A percentile compares a stretch with the other conserved stretches of the same genome.
Evolutionary conservation across 345 rosid species (phyloP).

Genomic region (Acer campestre): DNA sequence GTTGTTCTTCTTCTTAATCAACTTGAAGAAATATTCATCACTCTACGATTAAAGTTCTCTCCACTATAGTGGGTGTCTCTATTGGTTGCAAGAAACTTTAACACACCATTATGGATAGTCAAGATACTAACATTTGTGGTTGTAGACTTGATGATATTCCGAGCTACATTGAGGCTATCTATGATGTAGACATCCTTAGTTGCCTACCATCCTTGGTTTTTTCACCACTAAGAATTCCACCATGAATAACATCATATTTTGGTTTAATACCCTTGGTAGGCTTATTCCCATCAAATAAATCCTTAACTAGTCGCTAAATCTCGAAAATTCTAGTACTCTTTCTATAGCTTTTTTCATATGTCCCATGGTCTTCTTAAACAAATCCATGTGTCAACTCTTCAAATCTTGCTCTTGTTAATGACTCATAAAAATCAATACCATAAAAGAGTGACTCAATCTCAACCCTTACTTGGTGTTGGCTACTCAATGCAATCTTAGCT

Average conservation of each 20-base stretch:
- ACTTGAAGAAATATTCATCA: slow-evolving; percentile 56
- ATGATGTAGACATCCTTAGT: too few relatives aligned
- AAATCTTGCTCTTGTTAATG: slow-evolving; percentile 52
- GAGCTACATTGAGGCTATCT: too few relatives aligned
- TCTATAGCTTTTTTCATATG: slow-evolving; percentile 45
- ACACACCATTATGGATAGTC: slow-evolving; percentile 48
- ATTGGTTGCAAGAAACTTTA: slow-evolving; percentile 51
- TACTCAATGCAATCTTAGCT: slow-evolving; percentile 55
- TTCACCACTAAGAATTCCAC: too few relatives aligned
- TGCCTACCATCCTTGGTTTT: too few relatives aligned
- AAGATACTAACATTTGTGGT: slow-evolving; percentile 43
- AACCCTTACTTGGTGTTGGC: slow-evolving; percentile 48
- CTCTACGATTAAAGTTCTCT: slow-evolving; percentile 54
- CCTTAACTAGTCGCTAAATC: too few relatives aligned
- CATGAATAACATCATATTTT: too few relatives aligned
- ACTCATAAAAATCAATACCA: slow-evolving; percentile 61
- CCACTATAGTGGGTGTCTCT: slow-evolving; percentile 59
- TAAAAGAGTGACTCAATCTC: slow-evolving; percentile 54
- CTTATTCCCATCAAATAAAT: too few relatives aligned
- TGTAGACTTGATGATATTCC: too few relatives aligned
- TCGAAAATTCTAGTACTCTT: too few relatives aligned
- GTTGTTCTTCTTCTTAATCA: slow-evolving; percentile 46
- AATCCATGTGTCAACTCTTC: slow-evolving; percentile 58
- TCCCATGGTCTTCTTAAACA: slow-evolving; percentile 55
- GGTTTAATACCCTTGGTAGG: too few relatives aligned